Base-by-base conservation (phyloP, 176 grass and related monocot genomes). In the Oryza glumipatula region DNA sequence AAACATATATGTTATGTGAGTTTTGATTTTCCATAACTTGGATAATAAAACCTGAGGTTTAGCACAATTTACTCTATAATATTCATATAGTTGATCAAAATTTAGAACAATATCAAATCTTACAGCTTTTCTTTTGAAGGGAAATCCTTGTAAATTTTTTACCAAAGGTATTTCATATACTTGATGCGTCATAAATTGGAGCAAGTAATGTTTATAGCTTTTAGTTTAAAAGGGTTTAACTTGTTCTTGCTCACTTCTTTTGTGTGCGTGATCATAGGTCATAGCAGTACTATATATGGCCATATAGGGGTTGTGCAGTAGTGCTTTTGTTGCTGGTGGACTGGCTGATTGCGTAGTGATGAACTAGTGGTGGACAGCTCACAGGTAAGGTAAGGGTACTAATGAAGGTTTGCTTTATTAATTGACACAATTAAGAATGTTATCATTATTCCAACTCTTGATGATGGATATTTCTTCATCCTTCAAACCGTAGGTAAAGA, bases 341-440 rank as follows among this genome's bases (percentile, higher is more conserved):
- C 6, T 21, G 4, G 56, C 16, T 36, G 58, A 83, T 83, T 65
- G 41, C 70, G 56, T 74, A 46, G 56, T 35, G 39, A 73, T 45
- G 51, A 22, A 82, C 10, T 21, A 21, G 80, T 45, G 68, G 36
- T 73, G 51, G 22, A 82, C 69, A 73, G 52, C 80, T 73, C 54
- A 58, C 54, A 21, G 54, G 17, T 58, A 17, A 26, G 43, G 16
- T 30, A 22, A 47, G 22, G 69, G 24, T 64, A 52, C 49, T 52
- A 23, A 63, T 32, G 52, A n/a, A 82, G 14, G 67, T 16, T n/a
- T 83, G 32, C 70, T 83, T 82, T 23, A 47, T 73, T 45, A 73
- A 73, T 65, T n/a, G 26, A 11, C 70, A 83, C 5, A 7, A 65
- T 47, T 65, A 13, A 17, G 21, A 23, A 58, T 52, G 38, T 23